These are phyloP conservation scores for Botrytis cinerea DNA, from an alignment of 2,329 filamentous ascomycete species.

Conservation along the genomic window DNA sequence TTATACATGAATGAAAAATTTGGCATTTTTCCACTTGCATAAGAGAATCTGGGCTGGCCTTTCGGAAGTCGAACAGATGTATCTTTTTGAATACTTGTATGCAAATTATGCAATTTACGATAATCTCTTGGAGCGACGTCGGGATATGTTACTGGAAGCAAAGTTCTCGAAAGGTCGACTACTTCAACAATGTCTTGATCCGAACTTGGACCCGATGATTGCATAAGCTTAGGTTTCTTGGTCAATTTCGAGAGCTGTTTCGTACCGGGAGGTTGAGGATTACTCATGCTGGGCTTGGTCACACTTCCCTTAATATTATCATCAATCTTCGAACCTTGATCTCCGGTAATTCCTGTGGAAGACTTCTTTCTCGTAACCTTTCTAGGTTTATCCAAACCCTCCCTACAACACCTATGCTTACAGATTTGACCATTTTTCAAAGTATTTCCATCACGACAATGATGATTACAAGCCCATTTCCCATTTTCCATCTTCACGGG, in stretches of 20 bases:
- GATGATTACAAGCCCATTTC: slow-evolving; percentile 73
- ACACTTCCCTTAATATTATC: background rate
- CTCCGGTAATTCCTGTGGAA: background rate
- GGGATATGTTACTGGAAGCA: slow-evolving; percentile 28
- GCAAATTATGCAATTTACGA: slow-evolving; percentile 40
- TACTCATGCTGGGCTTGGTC: background rate
- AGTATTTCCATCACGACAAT: slow-evolving; percentile 51
- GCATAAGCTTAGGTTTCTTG: background rate
- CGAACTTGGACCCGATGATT: background rate
- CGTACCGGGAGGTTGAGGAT: background rate
- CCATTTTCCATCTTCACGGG: slow-evolving; percentile 64
- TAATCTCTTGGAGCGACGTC: slow-evolving; percentile 35
- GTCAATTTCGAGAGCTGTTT: background rate
- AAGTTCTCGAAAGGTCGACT: slow-evolving; percentile 36
- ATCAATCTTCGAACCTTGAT: background rate
- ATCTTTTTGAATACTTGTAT: slow-evolving; percentile 37
- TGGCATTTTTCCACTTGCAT: slow-evolving; percentile 32
- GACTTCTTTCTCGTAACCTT: slow-evolving; percentile 32
- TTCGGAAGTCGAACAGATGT: slow-evolving; percentile 33
- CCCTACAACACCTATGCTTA: slow-evolving; percentile 71
- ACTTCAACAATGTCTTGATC: slow-evolving; percentile 34
- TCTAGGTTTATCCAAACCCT: slow-evolving; percentile 65
- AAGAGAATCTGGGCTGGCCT: slow-evolving; percentile 37
- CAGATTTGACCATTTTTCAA: slow-evolving; percentile 52
- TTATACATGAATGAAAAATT: slow-evolving; percentile 32